These are phyloP conservation scores for Porphyra umbilicalis DNA, from an alignment of 31 red algal species.

Conservation along the genomic window DNA sequence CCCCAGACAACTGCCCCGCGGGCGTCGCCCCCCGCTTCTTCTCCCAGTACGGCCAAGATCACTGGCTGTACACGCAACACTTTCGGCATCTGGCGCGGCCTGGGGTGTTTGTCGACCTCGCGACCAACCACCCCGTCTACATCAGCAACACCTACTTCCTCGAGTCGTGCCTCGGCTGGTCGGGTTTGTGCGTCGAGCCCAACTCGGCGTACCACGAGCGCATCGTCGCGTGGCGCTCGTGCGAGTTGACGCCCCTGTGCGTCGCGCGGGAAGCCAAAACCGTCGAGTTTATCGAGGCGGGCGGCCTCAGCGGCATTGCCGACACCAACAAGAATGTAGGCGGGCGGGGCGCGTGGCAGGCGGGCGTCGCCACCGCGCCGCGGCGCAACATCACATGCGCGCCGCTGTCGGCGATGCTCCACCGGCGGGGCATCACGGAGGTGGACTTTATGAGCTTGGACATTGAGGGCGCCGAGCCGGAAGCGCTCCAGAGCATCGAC, in stretches of 20 bases:
- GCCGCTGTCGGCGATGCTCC: not conserved
- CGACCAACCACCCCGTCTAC: constrained; percentile 35
- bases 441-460: constrained; percentile 59
- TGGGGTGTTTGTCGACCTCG: constrained; percentile 62
- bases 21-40: constrained; percentile 17
- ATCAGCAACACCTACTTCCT: constrained; percentile 68
- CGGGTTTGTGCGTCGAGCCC: constrained; percentile 57
- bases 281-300: constrained; percentile 30
- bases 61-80: constrained; percentile 59
- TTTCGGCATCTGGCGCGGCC: constrained; percentile 32
- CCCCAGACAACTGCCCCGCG: not conserved
- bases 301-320: constrained; percentile 34
- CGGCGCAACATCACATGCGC: constrained; percentile 19
- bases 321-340: constrained; percentile 44
- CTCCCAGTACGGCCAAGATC: constrained; percentile 46
- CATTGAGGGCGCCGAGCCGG: constrained; percentile 52
- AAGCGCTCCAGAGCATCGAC: constrained; percentile 37
- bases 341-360: too few relatives aligned
- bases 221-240: constrained; percentile 25
- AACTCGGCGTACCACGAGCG: constrained; percentile 24
- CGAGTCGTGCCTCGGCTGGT: constrained; percentile 54
- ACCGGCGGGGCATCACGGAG: constrained; percentile 12
- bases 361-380: not conserved
- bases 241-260: constrained; percentile 55
- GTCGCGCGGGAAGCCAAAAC: constrained; percentile 18